phyloP scores from a whole-genome alignment of 495 filamentous ascomycete genomes.

The Podospora sp. region DNA sequence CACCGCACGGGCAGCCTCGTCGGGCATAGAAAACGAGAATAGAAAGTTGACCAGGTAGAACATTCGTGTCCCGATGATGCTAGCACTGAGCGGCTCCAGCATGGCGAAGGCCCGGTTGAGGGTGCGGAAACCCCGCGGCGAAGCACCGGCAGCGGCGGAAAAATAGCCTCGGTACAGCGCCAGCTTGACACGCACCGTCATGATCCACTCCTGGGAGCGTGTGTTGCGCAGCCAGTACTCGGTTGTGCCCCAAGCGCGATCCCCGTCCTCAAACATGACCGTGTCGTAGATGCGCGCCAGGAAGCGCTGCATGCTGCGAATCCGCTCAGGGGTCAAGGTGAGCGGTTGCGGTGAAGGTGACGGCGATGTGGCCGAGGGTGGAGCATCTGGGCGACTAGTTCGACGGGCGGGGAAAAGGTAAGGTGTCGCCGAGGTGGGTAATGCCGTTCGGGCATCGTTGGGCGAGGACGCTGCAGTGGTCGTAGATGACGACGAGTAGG shows the following conservation, averaged over 20 bases:
- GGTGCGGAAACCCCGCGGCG: conserved; percentile 6
- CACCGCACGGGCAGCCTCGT: neutral
- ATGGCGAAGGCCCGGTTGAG: conserved; percentile 28
- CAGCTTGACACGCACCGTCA: conserved; percentile 28
- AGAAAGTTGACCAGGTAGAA: conserved; percentile 29
- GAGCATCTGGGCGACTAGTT: neutral
- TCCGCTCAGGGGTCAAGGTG: conserved; percentile 1
- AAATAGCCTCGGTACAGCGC: conserved; percentile 18
- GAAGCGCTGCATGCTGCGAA: conserved; percentile 19
- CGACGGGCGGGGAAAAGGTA: neutral
- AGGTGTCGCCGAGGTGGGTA: neutral
- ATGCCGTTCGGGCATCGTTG: neutral
- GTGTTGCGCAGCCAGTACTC: conserved; percentile 29
- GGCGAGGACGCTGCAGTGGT: conserved; percentile 4
- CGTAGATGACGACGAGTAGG: neutral
- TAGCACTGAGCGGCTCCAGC: conserved; percentile 22
- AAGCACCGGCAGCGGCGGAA: neutral
- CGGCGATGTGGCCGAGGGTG: neutral
- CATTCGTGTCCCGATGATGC: conserved; percentile 23
- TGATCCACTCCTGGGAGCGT: conserved; percentile 27
- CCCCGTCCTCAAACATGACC: conserved; percentile 29
- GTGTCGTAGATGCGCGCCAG: conserved; percentile 22
- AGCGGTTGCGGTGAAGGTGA: neutral
- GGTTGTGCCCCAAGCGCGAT: conserved; percentile 30
- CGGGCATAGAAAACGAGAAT: conserved; percentile 12